Base-by-base conservation (phyloP, 768 basidiomycete species). In the Agaricus blazei region DNA sequence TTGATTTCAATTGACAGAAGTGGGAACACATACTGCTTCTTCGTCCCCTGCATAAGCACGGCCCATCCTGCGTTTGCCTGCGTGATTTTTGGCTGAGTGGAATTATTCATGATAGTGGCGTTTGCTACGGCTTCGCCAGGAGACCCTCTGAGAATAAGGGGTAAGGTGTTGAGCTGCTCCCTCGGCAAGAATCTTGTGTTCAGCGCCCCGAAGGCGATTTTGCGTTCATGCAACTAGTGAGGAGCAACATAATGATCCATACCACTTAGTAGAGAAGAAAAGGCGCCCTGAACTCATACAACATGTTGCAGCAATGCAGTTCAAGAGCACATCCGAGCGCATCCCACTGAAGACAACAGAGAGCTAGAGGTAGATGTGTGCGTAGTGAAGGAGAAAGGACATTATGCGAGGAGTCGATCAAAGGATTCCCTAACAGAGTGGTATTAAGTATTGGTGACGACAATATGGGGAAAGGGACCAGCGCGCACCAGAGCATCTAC, bases 11-110 rank as follows among this genome's bases (percentile, higher is more conserved):
- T n/a, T 34, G 4, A 34, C 8, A 34, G 31, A 41, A 48, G 31
- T 19, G 14, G 26, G 23, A 9, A 50, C 41, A 72, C 76, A 51
- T 57, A 79, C 75, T 73, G 70, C 64, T 69, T 69, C 57, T 85
- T 78, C 46, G 67, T 69, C 7, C 82, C 72, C 42, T 79, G 61
- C 5, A 76, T 65, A 48, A 85, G 67, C 1, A 70, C 58, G 12
- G 72, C 70, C 55, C 83, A 72, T 15, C 80, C 79, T 49, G 69
- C 66, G 31, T 63, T 61, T 40, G 68, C 58, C 4, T 66, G 69
- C 27, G 48, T 62, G 19, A 38, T 34, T 11, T 48, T 41, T 15
- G 34, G 23, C 23, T 46, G 29, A 9, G 52, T 47, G 26, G 41
- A 41, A 23, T 49, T 50, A 29, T n/a, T 24, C 9, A 48, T 56